Percentiles rank a stretch among this genome's conserved stretches.
These are phyloP conservation scores for Samsoniella hepiali DNA, from an alignment of 2,329 filamentous ascomycete species.

Conservation along the genomic window DNA sequence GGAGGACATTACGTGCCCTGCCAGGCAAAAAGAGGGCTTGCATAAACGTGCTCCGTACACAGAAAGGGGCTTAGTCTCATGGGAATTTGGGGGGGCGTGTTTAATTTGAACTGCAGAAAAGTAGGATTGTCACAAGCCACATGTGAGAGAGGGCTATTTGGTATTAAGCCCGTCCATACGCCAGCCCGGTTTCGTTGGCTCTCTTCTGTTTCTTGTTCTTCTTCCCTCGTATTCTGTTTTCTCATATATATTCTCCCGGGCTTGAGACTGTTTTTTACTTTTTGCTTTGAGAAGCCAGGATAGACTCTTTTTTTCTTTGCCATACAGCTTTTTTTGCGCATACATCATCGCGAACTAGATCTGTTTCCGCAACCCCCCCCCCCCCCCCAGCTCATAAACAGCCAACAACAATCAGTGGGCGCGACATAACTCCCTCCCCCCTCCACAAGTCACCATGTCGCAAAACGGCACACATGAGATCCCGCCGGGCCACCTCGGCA, in stretches of 20 bases:
- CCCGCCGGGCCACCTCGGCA: conserved; percentile 49
- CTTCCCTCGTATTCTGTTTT: background rate
- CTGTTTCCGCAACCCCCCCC: background rate
- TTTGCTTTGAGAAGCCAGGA: too few species aligned
- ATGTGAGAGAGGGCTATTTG: background rate
- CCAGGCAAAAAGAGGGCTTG: background rate
- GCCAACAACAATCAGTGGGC: too few species aligned
- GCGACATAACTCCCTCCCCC: background rate
- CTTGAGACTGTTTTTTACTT: too few species aligned
- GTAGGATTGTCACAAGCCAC: background rate
- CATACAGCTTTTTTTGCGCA: background rate
- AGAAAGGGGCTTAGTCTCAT: conserved; percentile 1
- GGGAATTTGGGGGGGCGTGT: conserved; percentile 3
- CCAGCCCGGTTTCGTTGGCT: background rate
- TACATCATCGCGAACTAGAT: background rate
- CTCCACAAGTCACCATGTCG: background rate
- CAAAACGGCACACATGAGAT: conserved; percentile 3
- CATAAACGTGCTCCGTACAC: background rate
- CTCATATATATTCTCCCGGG: too few species aligned
- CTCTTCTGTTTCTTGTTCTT: background rate
- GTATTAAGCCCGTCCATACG: conserved; percentile 1
- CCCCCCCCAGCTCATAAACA: too few species aligned
- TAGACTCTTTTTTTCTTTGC: background rate
- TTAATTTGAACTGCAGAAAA: background rate
- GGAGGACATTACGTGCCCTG: background rate